These are phyloP conservation scores for Brassica hybrid DNA, from an alignment of 441 rosid genomes.

Conservation along the genomic window DNA sequence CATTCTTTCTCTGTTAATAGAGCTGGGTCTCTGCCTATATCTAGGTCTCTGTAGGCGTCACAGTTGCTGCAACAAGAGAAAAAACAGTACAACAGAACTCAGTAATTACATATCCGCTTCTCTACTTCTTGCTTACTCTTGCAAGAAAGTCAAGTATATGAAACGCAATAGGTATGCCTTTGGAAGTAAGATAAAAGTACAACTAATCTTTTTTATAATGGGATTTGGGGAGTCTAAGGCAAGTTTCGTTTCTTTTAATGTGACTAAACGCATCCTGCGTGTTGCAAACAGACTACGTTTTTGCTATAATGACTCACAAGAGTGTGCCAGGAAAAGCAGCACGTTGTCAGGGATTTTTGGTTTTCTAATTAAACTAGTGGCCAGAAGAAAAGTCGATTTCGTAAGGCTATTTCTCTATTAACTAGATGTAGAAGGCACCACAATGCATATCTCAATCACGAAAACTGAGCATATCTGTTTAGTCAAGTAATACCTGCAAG, in stretches of 20 bases:
- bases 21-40: constrained; percentile 76
- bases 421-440: constrained; percentile 26
- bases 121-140: not conserved
- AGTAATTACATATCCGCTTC: not conserved
- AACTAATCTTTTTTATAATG: not conserved
- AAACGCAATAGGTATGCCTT: constrained; percentile 14
- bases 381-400: not conserved
- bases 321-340: constrained; percentile 15
- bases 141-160: constrained; percentile 1
- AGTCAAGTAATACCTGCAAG: constrained; percentile 74
- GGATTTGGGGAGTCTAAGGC: not conserved
- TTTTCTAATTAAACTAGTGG: constrained; percentile 18
- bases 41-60: constrained; percentile 94
- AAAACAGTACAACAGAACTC: not conserved
- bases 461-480: constrained; percentile 20
- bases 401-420: constrained; percentile 7
- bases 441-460: constrained; percentile 28
- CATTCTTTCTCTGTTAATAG: constrained; percentile 72
- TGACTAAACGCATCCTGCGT: constrained; percentile 12
- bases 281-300: constrained; percentile 16
- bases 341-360: not conserved
- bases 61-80: constrained; percentile 71
- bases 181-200: constrained; percentile 4
- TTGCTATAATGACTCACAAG: constrained; percentile 13
- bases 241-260: constrained; percentile 18